Conservation (phyloP, 257 asterid species). For the Scutellaria minor region DNA sequence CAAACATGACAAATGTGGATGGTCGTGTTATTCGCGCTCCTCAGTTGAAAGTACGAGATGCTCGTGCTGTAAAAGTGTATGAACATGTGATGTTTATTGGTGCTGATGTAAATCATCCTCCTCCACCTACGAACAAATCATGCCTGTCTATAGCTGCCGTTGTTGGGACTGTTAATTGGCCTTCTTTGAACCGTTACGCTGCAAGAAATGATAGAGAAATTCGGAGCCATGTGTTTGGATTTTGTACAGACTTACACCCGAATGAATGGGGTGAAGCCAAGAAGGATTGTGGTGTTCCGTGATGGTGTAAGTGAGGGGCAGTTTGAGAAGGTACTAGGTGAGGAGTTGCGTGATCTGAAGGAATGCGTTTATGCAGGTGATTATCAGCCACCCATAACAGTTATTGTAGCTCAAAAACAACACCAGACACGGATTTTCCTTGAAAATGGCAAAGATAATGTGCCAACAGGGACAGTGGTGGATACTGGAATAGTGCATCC, state of each 20-base stretch:
- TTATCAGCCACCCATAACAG: slow-evolving; percentile 59
- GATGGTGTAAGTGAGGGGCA: slow-evolving; percentile 87
- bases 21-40: slow-evolving; percentile 73
- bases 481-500: slow-evolving; percentile 68
- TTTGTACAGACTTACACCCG: slow-evolving; percentile 44
- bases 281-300: slow-evolving; percentile 59
- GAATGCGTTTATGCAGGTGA: slow-evolving; percentile 30
- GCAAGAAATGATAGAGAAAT: slow-evolving; percentile 63
- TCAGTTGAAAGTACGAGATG: slow-evolving; percentile 50
- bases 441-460: slow-evolving; percentile 31
- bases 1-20: slow-evolving; percentile 54
- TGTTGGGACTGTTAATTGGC: slow-evolving; percentile 75
- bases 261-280: slow-evolving; percentile 46
- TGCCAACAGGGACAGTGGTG: slow-evolving; percentile 84
- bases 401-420: slow-evolving; percentile 75
- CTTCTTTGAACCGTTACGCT: slow-evolving; percentile 69
- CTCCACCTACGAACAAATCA: slow-evolving; percentile 42
- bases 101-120: slow-evolving; percentile 89
- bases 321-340: slow-evolving; percentile 64
- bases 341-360: slow-evolving; percentile 54
- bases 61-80: slow-evolving; percentile 47
- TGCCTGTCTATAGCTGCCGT: slow-evolving; percentile 86
- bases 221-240: slow-evolving; percentile 57
- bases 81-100: slow-evolving; percentile 83
- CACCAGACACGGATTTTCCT: slow-evolving; percentile 55